Conservation (phyloP, 2,329 filamentous ascomycete genomes). For the Drechslera avenae region DNA sequence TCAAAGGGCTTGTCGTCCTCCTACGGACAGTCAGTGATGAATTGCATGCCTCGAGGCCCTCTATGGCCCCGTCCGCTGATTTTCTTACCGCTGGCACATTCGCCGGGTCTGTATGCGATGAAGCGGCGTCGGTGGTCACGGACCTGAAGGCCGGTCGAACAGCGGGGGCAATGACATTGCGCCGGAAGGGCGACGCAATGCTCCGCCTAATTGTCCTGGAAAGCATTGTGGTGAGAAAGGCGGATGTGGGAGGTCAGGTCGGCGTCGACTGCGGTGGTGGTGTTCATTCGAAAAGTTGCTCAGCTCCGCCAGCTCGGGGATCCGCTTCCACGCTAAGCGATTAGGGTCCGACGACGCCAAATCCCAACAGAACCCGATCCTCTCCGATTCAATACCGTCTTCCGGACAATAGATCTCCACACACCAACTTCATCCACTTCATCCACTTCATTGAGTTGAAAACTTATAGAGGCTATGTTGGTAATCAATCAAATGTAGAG, state of each 20-base stretch:
- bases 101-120: slow-evolving; percentile 82
- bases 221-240: slow-evolving; percentile 43
- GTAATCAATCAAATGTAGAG: no score
- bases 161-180: slow-evolving; percentile 44
- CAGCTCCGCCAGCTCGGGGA: slow-evolving; percentile 28
- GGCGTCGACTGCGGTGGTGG: slow-evolving; percentile 22
- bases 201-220: slow-evolving; percentile 49
- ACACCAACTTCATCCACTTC: no score
- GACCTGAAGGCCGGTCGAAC: slow-evolving; percentile 59
- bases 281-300: slow-evolving; percentile 30
- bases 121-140: slow-evolving; percentile 95
- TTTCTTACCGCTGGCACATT: slow-evolving; percentile 67
- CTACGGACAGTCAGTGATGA: slow-evolving; percentile 55
- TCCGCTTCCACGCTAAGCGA: slow-evolving; percentile 21
- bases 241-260: slow-evolving; percentile 23
- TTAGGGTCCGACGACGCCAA: slow-evolving; percentile 15
- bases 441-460: no score
- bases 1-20: slow-evolving; percentile 93
- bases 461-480: no score
- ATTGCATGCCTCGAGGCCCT: background rate
- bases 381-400: slow-evolving; percentile 12
- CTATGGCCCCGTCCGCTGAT: slow-evolving; percentile 5
- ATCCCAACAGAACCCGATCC: slow-evolving; percentile 13
- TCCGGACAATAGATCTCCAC: no score
- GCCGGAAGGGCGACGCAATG: slow-evolving; percentile 48